Evolutionary conservation across 75 land plant genomes (phyloP).

Genomic region (Pseudotsuga menziesii): DNA sequence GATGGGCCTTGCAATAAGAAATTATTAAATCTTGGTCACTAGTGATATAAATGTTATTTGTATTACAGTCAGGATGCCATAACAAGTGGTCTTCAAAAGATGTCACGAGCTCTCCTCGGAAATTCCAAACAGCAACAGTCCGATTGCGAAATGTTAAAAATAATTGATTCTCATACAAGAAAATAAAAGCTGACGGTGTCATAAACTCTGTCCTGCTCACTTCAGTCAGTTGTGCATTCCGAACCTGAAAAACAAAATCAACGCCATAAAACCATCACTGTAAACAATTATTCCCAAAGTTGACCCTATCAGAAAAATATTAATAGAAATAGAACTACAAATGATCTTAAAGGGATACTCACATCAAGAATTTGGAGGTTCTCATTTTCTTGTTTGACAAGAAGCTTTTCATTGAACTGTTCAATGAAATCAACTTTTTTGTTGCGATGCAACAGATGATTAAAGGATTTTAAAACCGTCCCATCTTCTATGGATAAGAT

Average conservation of each 20-base stretch:
- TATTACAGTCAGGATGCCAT: constrained; percentile 99
- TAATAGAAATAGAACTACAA: not conserved
- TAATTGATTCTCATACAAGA: constrained; percentile 90
- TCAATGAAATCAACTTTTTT: constrained; percentile 96
- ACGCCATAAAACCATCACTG: not conserved
- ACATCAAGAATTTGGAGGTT: constrained; percentile 99
- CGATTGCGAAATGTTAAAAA: constrained; percentile 90
- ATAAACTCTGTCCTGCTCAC: constrained; percentile 92
- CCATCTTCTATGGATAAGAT: constrained; percentile 98
- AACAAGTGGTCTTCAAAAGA: constrained; percentile 97
- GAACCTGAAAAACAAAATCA: constrained; percentile 49
- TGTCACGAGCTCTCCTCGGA: constrained; percentile 96
- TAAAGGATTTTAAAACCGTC: constrained; percentile 84
- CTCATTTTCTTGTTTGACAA: constrained; percentile 98
- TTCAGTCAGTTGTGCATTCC: constrained; percentile 76
- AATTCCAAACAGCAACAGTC: constrained; percentile 97
- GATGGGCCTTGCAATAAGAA: constrained; percentile 93
- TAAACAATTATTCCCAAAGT: not conserved
- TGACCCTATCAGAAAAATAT: not conserved
- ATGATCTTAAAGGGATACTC: constrained; percentile 18
- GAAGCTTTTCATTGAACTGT: constrained; percentile 99
- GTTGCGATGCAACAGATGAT: constrained; percentile 82
- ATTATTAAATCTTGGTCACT: constrained; percentile 97
- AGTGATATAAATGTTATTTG: constrained; percentile 97
- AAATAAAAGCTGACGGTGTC: constrained; percentile 98